Conservation (phyloP, 2,329 filamentous ascomycete species). For the Penicillium verrucosum region DNA sequence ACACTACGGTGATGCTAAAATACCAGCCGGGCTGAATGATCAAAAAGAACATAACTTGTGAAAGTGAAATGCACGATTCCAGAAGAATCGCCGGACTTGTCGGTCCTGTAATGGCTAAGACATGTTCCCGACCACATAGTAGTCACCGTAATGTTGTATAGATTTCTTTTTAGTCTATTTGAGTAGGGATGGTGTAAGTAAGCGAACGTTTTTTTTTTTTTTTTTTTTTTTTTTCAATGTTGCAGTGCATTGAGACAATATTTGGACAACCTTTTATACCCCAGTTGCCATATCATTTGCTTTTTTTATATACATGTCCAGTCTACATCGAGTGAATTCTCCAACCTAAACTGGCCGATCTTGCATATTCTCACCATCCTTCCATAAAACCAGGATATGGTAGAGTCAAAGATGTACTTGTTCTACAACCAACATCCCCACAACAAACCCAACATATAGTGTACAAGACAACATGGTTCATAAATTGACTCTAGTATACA, state of each 20-base stretch:
- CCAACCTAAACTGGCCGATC: too few relatives aligned
- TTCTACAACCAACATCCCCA: not conserved
- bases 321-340: too few relatives aligned
- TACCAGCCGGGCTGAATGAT: constrained; percentile 41
- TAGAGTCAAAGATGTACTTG: not conserved
- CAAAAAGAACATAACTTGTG: constrained; percentile 33
- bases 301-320: not conserved
- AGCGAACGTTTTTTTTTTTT: not conserved
- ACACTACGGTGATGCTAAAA: constrained; percentile 42
- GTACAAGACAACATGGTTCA: constrained; percentile 11
- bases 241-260: not conserved
- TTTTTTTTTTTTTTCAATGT: too few relatives aligned
- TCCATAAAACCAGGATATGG: not conserved
- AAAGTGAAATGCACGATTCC: constrained; percentile 21
- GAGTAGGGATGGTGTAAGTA: not conserved
- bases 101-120: constrained; percentile 11
- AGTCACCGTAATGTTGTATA: not conserved
- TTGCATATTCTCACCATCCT: not conserved
- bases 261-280: not conserved
- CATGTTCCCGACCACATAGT: not conserved
- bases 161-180: not conserved
- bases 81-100: constrained; percentile 10
- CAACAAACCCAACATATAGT: too few relatives aligned
- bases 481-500: constrained; percentile 27
- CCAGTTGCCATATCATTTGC: not conserved